phyloP scores from a whole-genome alignment of 2,329 filamentous ascomycete genomes.

The Plenodomus biglobosus region DNA sequence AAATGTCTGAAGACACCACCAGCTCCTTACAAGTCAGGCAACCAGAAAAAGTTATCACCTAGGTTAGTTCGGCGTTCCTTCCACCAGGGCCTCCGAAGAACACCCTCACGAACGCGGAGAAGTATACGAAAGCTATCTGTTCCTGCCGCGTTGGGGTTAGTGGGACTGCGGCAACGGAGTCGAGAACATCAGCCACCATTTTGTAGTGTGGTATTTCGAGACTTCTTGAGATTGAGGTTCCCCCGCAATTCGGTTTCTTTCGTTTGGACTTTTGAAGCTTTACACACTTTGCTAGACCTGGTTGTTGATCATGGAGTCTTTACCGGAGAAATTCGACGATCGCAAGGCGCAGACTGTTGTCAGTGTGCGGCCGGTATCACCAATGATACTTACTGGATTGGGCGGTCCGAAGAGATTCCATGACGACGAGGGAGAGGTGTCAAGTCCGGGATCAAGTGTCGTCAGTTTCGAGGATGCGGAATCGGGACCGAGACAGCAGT shows the following conservation, averaged over 20 bases:
- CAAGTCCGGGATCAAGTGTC: constrained; percentile 9
- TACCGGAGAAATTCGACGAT: constrained; percentile 4
- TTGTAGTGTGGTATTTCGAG: neutral
- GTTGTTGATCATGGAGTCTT: neutral
- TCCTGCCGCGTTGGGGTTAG: neutral
- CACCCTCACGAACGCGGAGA: neutral
- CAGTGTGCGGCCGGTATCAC: constrained; percentile 5
- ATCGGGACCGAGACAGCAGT: constrained; percentile 3
- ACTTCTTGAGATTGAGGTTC: neutral
- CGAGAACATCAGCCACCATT: neutral
- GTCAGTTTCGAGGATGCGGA: constrained; percentile 5
- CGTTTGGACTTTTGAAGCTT: neutral
- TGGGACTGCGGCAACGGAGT: neutral
- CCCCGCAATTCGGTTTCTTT: neutral
- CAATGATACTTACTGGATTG: constrained; percentile 1
- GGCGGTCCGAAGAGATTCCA: constrained; percentile 3
- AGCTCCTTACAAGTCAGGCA: neutral
- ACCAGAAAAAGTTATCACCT: neutral
- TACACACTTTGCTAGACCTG: neutral
- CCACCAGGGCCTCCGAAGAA: neutral
- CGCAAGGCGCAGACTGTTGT: constrained; percentile 5
- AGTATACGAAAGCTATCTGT: neutral
- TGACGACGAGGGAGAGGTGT: constrained; percentile 13
- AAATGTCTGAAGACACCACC: neutral
- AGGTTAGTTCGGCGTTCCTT: neutral